A percentile compares a stretch with the other conserved stretches of the same genome.
Conservation (phyloP, 2,329 filamentous ascomycete genomes). For the Xylaria sp. region DNA sequence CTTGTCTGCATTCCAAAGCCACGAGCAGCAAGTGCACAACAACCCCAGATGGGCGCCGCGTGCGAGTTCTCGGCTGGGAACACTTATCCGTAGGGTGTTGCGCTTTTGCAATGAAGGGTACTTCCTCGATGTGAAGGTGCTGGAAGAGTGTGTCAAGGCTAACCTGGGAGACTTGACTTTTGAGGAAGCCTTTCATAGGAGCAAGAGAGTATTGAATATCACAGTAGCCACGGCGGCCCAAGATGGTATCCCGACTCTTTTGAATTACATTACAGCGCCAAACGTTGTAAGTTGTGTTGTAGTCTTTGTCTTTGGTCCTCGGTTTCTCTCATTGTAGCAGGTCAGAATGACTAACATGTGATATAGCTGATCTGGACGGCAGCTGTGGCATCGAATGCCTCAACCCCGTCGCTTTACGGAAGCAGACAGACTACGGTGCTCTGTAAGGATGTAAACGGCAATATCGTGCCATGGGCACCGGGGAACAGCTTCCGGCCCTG, state of each 20-base stretch:
- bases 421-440: constrained; percentile 73
- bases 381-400: constrained; percentile 79
- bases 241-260: constrained; percentile 81
- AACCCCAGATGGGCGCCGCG: constrained; percentile 52
- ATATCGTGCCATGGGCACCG: constrained; percentile 78
- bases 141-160: constrained; percentile 84
- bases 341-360: constrained; percentile 33
- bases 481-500: constrained; percentile 75
- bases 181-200: constrained; percentile 88
- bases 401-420: constrained; percentile 72
- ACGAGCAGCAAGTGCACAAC: constrained; percentile 49
- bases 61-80: constrained; percentile 62
- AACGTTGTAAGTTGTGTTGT: constrained; percentile 76
- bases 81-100: constrained; percentile 71
- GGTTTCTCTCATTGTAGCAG: neutral
- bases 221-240: constrained; percentile 82
- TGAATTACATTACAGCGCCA: constrained; percentile 93
- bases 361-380: constrained; percentile 80
- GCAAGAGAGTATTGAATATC: constrained; percentile 90
- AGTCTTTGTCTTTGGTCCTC: neutral
- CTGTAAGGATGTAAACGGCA: constrained; percentile 80
- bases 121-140: constrained; percentile 81
- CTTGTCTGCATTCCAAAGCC: constrained; percentile 77
- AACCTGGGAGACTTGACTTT: constrained; percentile 93
- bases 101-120: constrained; percentile 82